Evolutionary conservation across 495 filamentous ascomycete genomes (phyloP).

Genomic region (Tuber brumale): DNA sequence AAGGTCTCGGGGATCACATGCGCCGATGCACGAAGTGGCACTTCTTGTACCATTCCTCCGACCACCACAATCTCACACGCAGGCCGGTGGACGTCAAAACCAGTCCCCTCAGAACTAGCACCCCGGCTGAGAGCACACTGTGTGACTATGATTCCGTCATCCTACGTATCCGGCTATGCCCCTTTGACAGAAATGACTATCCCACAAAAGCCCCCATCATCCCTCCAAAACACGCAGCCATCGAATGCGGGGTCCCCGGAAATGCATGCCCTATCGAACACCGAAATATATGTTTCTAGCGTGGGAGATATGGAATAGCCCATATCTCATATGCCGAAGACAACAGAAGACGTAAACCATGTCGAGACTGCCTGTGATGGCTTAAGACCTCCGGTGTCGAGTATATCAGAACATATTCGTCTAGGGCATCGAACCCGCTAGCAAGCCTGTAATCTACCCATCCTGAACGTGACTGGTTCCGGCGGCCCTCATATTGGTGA

Average conservation of each 20-base stretch:
- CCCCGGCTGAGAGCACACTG: slow-evolving; percentile 79
- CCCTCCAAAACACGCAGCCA: slow-evolving; percentile 36
- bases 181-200: slow-evolving; percentile 85
- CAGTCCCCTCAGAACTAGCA: slow-evolving; percentile 72
- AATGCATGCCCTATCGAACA: slow-evolving; percentile 82
- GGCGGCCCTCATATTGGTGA: slow-evolving; percentile 71
- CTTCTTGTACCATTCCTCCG: slow-evolving; percentile 57
- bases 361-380: slow-evolving; percentile 78
- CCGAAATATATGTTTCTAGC: slow-evolving; percentile 87
- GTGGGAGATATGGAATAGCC: slow-evolving; percentile 71
- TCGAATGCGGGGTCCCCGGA: slow-evolving; percentile 60
- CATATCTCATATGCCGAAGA: slow-evolving; percentile 71
- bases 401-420: too few relatives aligned
- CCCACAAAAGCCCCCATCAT: slow-evolving; percentile 50
- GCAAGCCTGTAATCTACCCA: slow-evolving; percentile 94
- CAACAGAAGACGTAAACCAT: slow-evolving; percentile 68
- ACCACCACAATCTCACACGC: slow-evolving; percentile 79
- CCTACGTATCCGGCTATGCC: slow-evolving; percentile 75
- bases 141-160: slow-evolving; percentile 68
- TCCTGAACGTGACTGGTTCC: slow-evolving; percentile 53
- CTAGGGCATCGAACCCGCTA: slow-evolving; percentile 69
- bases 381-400: slow-evolving; percentile 71
- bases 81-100: slow-evolving; percentile 76
- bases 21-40: slow-evolving; percentile 56
- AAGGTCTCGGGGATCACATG: slow-evolving; percentile 68